Evolutionary conservation across 768 basidiomycete species (phyloP).

Genomic region (Hypsizygus marmoreus): DNA sequence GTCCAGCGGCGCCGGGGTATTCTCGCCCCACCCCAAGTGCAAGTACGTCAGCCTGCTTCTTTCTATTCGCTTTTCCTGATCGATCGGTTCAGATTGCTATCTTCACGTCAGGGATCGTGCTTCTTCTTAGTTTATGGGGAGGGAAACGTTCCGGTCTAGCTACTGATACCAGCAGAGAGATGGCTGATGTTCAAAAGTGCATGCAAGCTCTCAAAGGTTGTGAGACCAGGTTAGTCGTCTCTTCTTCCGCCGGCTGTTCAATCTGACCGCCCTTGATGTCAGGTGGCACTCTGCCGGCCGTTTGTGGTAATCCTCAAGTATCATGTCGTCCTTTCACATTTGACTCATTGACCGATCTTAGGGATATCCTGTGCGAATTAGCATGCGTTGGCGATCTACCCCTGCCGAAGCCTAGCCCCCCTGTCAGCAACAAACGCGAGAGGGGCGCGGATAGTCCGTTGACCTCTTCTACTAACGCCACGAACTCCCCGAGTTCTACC

Average conservation of each 20-base stretch:
- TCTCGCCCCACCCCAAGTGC: constrained; percentile 32
- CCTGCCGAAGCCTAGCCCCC: constrained; percentile 57
- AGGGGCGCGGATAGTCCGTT: constrained; percentile 56
- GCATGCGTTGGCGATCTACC: constrained; percentile 73
- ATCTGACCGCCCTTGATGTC: not conserved
- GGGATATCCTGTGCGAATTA: constrained; percentile 75
- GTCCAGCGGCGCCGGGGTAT: constrained; percentile 43
- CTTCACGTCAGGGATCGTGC: constrained; percentile 54
- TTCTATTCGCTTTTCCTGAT: constrained; percentile 2
- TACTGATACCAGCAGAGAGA: constrained; percentile 53
- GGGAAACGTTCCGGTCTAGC: constrained; percentile 51
- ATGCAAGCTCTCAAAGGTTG: constrained; percentile 50
- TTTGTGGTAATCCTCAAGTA: constrained; percentile 44
- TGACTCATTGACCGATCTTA: constrained; percentile 29
- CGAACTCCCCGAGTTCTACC: constrained; percentile 11
- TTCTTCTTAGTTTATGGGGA: constrained; percentile 71
- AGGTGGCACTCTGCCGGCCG: constrained; percentile 48
- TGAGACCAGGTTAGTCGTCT: constrained; percentile 33
- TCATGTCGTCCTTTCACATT: constrained; percentile 15
- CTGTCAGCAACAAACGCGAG: constrained; percentile 58
- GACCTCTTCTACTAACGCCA: constrained; percentile 11
- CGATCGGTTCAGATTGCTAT: constrained; percentile 32
- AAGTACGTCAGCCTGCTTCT: constrained; percentile 27
- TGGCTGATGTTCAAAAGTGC: constrained; percentile 68
- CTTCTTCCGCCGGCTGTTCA: not conserved